Evolutionary conservation across 2,329 filamentous ascomycete species (phyloP), one percentile per base, ranked within the genome.

Genomic region (Curvularia spicifera): DNA sequence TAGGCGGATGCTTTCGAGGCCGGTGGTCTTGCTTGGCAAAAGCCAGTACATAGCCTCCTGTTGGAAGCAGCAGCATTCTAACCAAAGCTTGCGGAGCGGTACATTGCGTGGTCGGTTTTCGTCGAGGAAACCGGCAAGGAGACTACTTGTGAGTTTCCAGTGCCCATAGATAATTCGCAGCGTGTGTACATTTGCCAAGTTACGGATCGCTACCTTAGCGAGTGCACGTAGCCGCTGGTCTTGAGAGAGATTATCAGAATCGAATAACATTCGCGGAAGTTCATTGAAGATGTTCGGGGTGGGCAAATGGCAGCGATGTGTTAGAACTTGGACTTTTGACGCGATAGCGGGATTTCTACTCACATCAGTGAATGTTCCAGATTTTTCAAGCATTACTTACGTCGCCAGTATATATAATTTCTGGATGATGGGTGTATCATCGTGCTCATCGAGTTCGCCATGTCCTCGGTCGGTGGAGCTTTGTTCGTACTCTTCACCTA

Each of bases 271-370:
- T 29, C 66, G 63, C 6, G 78, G 79, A 1, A 82, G 70, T 52
- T 80, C 79, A 24, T 67, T 64, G 66, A 80, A 81, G 46, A 81
- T 79, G 29, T 76, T 76, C 0, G 80, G 80, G 2, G 76, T 73
- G 0, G 79, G 78, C 0, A 82, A 67, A 59, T 82, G 80, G 64
- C 80, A 82, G 24, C 78, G 77, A 64, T 82, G 79, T 10, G 76
- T 80, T 6, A 82, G 61, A 5, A 69, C 70, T 9, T 78, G 76
- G 9, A 82, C 80, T 53, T 78, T 77, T 9, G 74, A 67, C 1
- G 80, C 80, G 12, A 82, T 68, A 13, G 57, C 56, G 15, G 78
- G 76, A 35, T 79, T 80, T 5, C 73, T 78, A 55, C 20, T 33
- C 7, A 26, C 45, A 53, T 73, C 48, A 69, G 63, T 26, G 18